phyloP scores from a whole-genome alignment of 1,284 basidiomycete species.

The Trichosporon coremiiforme region DNA sequence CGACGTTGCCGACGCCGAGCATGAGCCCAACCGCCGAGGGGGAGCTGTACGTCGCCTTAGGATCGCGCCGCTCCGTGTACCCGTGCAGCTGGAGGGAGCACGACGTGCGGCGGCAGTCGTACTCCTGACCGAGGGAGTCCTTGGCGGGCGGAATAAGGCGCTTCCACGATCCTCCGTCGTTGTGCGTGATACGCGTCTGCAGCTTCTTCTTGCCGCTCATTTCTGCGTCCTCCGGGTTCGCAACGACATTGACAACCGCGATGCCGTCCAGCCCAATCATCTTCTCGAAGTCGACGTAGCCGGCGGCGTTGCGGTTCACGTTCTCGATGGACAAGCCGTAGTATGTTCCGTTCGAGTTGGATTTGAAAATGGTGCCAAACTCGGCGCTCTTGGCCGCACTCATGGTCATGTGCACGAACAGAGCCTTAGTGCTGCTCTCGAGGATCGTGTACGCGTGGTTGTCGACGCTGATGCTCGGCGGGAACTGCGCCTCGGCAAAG shows the following conservation, averaged over 20 bases:
- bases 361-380: conserved; percentile 90
- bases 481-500: conserved; percentile 86
- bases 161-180: conserved; percentile 92
- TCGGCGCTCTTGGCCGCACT: conserved; percentile 71
- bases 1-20: conserved; percentile 97
- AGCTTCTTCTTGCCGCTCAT: conserved; percentile 75
- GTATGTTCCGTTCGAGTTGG: conserved; percentile 97
- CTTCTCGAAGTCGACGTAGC: conserved; percentile 98
- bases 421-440: conserved; percentile 86
- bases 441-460: conserved; percentile 67
- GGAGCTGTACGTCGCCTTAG: conserved; percentile 86
- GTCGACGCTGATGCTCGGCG: conserved; percentile 81
- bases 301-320: conserved; percentile 82
- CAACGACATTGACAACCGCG: conserved; percentile 85
- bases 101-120: conserved; percentile 72
- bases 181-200: conserved; percentile 89
- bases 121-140: conserved; percentile 77
- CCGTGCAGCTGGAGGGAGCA: conserved; percentile 92
- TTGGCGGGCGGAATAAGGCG: conserved; percentile 69
- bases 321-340: conserved; percentile 82
- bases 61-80: conserved; percentile 89
- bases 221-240: conserved; percentile 70
- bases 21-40: conserved; percentile 89
- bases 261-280: conserved; percentile 95
- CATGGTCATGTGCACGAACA: conserved; percentile 96